These are phyloP conservation scores for Avena atlantica DNA, from an alignment of 176 grass and related monocot genomes.

Conservation along the genomic window DNA sequence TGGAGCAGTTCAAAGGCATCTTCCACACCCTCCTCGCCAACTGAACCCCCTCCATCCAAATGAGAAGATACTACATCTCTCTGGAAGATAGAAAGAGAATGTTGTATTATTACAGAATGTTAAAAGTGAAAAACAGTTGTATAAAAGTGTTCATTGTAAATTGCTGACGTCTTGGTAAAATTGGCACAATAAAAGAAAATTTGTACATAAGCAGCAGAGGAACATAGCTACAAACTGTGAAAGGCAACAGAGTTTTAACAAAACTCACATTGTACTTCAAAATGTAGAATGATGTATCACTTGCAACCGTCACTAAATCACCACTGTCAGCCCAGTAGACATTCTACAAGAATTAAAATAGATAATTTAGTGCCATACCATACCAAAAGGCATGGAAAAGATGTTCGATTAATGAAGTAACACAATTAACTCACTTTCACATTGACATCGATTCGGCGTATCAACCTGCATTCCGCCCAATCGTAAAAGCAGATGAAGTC, in stretches of 20 bases:
- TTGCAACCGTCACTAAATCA: conserved; percentile 93
- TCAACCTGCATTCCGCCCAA: conserved; percentile 89
- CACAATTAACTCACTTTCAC: conserved; percentile 61
- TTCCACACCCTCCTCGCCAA: conserved; percentile 90
- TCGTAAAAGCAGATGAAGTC: conserved; percentile 98
- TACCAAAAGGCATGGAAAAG: conserved; percentile 27
- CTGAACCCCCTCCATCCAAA: conserved; percentile 82
- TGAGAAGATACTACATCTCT: conserved; percentile 91
- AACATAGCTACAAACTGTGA: conserved; percentile 29
- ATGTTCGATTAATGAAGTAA: conserved; percentile 3
- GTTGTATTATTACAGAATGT: conserved; percentile 36
- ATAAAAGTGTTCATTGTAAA: not conserved
- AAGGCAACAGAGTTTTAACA: conserved; percentile 15
- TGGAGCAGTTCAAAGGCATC: conserved; percentile 99
- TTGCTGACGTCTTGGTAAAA: not conserved
- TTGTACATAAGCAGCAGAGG: conserved; percentile 21
- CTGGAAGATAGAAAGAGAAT: conserved; percentile 44
- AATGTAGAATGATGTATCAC: conserved; percentile 95
- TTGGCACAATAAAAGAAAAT: not conserved
- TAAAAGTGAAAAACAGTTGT: not conserved
- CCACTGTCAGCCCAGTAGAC: conserved; percentile 98
- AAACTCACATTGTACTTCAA: conserved; percentile 96
- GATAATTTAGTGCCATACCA: not conserved
- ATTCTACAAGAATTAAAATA: conserved; percentile 62
- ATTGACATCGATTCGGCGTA: conserved; percentile 97